Conservation (phyloP, 805 yeast species). For the Teunomyces stri region DNA sequence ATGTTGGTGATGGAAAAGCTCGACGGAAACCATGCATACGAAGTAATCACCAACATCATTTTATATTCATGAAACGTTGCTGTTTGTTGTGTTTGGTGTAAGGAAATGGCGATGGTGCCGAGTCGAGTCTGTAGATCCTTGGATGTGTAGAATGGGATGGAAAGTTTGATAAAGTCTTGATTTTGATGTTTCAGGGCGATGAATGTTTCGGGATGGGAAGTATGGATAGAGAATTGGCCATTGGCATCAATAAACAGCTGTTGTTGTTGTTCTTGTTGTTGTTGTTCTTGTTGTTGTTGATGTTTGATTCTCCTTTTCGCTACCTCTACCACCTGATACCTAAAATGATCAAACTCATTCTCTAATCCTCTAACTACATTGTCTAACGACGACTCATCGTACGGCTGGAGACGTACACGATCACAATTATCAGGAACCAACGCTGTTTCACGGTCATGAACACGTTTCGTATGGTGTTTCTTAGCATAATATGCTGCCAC, state of each 20-base stretch:
- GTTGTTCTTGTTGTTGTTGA: conserved; percentile 21
- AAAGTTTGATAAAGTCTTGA: conserved; percentile 29
- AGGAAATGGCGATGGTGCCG: conserved; percentile 33
- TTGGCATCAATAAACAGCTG: conserved; percentile 24
- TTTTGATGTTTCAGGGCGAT: conserved; percentile 19
- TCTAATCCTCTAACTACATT: conserved; percentile 36
- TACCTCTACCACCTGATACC: conserved; percentile 23
- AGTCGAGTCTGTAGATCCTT: conserved; percentile 17
- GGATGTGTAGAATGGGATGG: conserved; percentile 28
- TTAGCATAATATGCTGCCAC: conserved; percentile 26
- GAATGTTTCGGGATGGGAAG: conserved; percentile 25
- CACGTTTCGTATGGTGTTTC: conserved; percentile 12
- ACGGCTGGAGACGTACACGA: conserved; percentile 19
- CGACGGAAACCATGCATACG: conserved; percentile 9
- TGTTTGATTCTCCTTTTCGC: conserved; percentile 21
- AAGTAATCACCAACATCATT: conserved; percentile 18
- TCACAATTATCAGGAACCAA: conserved; percentile 8
- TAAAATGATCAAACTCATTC: conserved; percentile 36
- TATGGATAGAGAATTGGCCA: conserved; percentile 30
- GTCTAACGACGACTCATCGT: conserved; percentile 31
- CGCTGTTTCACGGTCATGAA: conserved; percentile 14
- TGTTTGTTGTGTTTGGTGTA: conserved; percentile 14
- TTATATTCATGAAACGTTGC: conserved; percentile 13
- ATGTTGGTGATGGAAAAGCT: neutral
- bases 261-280: neutral